Base-by-base conservation (phyloP, 148 eudicot species). In the Persicaria tinctoria region DNA sequence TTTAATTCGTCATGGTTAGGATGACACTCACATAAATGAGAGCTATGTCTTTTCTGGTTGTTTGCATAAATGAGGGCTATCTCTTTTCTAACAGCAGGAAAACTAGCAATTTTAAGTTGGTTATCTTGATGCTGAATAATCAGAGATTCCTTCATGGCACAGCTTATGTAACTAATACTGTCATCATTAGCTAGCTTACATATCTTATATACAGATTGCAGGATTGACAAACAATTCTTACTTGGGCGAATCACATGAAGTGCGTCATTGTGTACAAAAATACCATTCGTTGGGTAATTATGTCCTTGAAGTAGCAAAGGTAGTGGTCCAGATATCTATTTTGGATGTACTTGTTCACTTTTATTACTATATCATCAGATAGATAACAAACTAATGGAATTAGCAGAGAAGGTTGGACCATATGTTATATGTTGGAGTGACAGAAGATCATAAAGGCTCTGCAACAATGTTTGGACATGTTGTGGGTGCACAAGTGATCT, bases 301-400 rank as follows among this genome's bases (percentile, higher is more conserved):
- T 77, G 99, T 96, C 76, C 91, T 96, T 85, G 83, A 85, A 73
- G 94, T 96, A 80, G 99, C 97, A 12, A 92, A 96, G 97, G 99
- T 95, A 84, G 64, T 51, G 60, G 12, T 57, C 13, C 17, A 49
- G 23, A 23, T 76, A 6, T 76, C 49, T 54, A 23, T 62, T 44
- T 1, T 8, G 17, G 18, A 27, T 72, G 23, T 54, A 51, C 23
- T 11, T 18, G 17, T 72, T 46, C 46, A 4, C 44, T 50, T 46
- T 49, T 7, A n/a, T 72, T 70, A 20, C 45, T 17, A 49, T 50
- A 12, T 72, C 10, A 12, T 57, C 20, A 14, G 74, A 46, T 32
- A 44, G 48, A 44, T 17, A 51, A 14, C 74, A 14, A 13, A 55
- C 51, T 69, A 5, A 70, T 75, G 60, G 56, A 83, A 73, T 80